Percentiles rank a stretch among this genome's conserved stretches.
Conservation (phyloP, 495 filamentous ascomycete species). For the Neurospora sp. region DNA sequence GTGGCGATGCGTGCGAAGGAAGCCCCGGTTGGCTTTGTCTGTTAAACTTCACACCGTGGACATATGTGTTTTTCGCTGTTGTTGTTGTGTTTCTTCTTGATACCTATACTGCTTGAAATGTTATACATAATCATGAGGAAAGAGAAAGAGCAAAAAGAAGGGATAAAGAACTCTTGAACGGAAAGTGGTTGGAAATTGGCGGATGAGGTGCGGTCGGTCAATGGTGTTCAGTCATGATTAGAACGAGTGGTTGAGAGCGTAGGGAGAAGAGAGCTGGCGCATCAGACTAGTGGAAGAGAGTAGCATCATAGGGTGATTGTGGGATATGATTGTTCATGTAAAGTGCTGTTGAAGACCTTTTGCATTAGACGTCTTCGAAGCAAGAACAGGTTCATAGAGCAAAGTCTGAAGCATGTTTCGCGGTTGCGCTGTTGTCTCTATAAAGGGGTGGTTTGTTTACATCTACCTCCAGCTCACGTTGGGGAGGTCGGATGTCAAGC, state of each 20-base stretch:
- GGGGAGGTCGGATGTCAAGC: not conserved
- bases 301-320: not conserved
- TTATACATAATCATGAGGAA: conserved; percentile 1
- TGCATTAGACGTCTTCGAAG: not conserved
- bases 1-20: not conserved
- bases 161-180: conserved; percentile 10
- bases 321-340: not conserved
- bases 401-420: not conserved
- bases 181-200: not conserved
- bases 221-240: not conserved
- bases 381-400: not conserved
- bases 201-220: not conserved
- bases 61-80: not conserved
- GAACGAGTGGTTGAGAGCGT: not conserved
- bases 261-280: not conserved
- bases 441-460: not conserved
- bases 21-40: conserved; percentile 1
- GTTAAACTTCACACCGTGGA: not conserved
- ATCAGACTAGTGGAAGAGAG: not conserved
- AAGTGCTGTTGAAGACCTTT: not conserved
- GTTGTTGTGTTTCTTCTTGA: not conserved
- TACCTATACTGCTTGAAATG: not conserved
- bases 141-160: not conserved
- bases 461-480: not conserved
- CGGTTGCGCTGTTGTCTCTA: not conserved